Evolutionary conservation across 2,329 filamentous ascomycete genomes (phyloP).

Genomic region (Neophaeococcomyces aloes): DNA sequence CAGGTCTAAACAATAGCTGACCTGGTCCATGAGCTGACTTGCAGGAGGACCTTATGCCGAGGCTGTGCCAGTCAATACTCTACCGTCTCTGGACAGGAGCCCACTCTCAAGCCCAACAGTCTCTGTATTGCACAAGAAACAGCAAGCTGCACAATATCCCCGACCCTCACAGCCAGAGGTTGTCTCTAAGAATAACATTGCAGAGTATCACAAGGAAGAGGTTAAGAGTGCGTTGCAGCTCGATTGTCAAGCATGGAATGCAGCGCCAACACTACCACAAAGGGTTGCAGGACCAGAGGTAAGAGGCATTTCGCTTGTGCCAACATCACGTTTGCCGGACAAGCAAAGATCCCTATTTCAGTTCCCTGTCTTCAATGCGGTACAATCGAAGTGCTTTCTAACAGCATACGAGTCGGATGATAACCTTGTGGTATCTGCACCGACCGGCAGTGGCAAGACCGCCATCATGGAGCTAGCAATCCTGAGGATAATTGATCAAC

Average conservation of each 20-base stretch:
- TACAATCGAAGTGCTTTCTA: constrained; percentile 70
- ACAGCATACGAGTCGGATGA: constrained; percentile 56
- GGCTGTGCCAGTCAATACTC: not conserved
- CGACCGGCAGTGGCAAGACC: constrained; percentile 79
- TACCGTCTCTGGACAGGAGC: constrained; percentile 12
- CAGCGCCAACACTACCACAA: too few relatives aligned
- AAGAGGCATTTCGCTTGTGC: constrained; percentile 52
- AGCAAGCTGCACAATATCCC: not conserved
- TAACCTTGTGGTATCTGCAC: constrained; percentile 70
- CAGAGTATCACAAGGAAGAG: not conserved
- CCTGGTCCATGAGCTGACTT: not conserved
- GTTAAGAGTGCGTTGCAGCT: not conserved
- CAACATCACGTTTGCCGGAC: constrained; percentile 54
- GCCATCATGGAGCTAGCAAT: constrained; percentile 72
- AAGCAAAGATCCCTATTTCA: constrained; percentile 59
- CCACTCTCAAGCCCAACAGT: constrained; percentile 14
- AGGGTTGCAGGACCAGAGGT: too few relatives aligned
- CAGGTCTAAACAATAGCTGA: too few relatives aligned
- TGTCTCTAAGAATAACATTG: constrained; percentile 1
- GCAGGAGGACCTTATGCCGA: not conserved
- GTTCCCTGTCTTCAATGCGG: constrained; percentile 66
- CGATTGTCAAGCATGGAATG: too few relatives aligned
- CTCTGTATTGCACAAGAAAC: constrained; percentile 10
- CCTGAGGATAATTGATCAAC: constrained; percentile 54
- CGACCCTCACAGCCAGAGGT: not conserved